phyloP scores from a whole-genome alignment of 2,329 filamentous ascomycete genomes.

The Trichoderma atrobrunneum region DNA sequence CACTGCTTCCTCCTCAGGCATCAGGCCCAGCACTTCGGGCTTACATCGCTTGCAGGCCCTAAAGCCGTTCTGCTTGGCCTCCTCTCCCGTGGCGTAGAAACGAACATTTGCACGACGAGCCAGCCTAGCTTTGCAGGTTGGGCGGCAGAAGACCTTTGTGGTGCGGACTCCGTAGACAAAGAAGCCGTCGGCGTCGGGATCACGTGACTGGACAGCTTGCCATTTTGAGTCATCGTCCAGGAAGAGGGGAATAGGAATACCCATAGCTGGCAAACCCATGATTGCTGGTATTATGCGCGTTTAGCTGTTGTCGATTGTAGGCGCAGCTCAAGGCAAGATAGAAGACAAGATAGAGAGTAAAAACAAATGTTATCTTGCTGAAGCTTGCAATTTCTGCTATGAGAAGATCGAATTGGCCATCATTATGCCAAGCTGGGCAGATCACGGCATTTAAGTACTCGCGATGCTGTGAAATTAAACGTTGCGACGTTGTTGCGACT shows the following conservation, averaged over 20 bases:
- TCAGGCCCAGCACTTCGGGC: conserved; percentile 40
- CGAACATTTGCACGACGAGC: conserved; percentile 58
- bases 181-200: conserved; percentile 36
- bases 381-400: neutral
- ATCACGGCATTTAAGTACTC: neutral
- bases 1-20: conserved; percentile 44
- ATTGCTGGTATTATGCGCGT: neutral
- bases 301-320: neutral
- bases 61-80: conserved; percentile 49
- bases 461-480: too few species aligned
- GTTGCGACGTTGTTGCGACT: neutral
- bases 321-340: neutral
- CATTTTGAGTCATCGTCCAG: conserved; percentile 35
- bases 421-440: neutral
- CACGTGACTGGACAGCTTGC: conserved; percentile 36
- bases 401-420: neutral
- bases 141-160: conserved; percentile 57
- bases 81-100: conserved; percentile 47
- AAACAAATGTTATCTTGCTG: neutral
- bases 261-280: neutral
- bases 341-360: too few species aligned
- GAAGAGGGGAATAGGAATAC: conserved; percentile 22
- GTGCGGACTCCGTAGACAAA: conserved; percentile 46
- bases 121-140: conserved; percentile 58
- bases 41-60: conserved; percentile 58